Conservation (phyloP, 192 early-diverging fungal species). For the Lunasporangiospora selenospora region DNA sequence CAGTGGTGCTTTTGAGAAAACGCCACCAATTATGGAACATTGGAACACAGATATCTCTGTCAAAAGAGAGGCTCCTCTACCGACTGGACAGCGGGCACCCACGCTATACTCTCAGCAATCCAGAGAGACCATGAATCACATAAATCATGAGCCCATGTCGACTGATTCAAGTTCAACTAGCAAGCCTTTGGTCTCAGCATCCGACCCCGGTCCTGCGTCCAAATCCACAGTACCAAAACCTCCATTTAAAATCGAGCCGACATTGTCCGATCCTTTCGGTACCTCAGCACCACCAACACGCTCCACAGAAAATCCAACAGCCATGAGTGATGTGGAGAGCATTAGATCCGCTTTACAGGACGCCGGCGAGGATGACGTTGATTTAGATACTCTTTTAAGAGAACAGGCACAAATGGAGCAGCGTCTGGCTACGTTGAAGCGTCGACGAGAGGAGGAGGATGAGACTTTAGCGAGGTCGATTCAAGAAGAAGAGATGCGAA, state of each 20-base stretch:
- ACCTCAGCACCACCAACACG: too few species aligned
- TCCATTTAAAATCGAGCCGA: too few species aligned
- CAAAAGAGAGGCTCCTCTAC: background rate
- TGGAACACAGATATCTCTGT: background rate
- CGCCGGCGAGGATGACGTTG: constrained; percentile 23
- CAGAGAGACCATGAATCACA: too few species aligned
- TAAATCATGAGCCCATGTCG: too few species aligned
- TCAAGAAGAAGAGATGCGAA: constrained; percentile 27
- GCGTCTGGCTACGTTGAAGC: constrained; percentile 26
- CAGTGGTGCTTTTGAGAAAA: background rate
- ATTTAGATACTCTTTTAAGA: constrained; percentile 23
- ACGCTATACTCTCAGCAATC: too few species aligned
- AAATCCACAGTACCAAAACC: too few species aligned
- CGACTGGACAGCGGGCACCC: too few species aligned
- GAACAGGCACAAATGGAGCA: constrained; percentile 38
- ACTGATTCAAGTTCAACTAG: too few species aligned
- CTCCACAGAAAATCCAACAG: background rate
- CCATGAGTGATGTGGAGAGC: constrained; percentile 8
- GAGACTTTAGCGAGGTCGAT: constrained; percentile 25
- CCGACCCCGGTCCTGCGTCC: too few species aligned
- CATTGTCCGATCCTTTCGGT: too few species aligned
- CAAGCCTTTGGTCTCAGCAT: too few species aligned
- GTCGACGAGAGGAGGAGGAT: constrained; percentile 35
- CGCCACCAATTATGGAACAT: constrained; percentile 2
- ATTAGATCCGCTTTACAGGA: constrained; percentile 13